A percentile compares a stretch with the other conserved stretches of the same genome.
Conservation (phyloP, 495 filamentous ascomycete genomes). For the Aspergillus coremiiformis region DNA sequence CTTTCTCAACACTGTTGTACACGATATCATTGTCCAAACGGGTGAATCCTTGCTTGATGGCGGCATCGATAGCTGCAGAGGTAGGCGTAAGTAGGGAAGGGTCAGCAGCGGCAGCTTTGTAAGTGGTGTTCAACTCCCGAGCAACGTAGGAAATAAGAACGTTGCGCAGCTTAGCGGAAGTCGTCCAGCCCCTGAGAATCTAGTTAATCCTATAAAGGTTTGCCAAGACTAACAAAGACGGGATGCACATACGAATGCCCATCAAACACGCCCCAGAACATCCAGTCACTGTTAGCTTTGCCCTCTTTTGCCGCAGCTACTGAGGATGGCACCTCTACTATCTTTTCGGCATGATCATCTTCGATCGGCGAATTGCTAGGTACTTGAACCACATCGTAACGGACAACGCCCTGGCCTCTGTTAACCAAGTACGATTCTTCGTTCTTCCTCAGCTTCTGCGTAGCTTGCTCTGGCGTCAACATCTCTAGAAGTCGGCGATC, state of each 20-base stretch:
- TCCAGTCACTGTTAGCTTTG: conserved; percentile 75
- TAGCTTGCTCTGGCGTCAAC: conserved; percentile 93
- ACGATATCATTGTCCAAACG: conserved; percentile 89
- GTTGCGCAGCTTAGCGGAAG: conserved; percentile 91
- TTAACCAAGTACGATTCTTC: conserved; percentile 90
- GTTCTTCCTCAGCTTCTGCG: conserved; percentile 75
- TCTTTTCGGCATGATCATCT: conserved; percentile 96
- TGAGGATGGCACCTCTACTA: conserved; percentile 71
- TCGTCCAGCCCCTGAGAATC: conserved; percentile 77
- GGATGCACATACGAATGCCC: conserved; percentile 67
- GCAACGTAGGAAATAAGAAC: conserved; percentile 86
- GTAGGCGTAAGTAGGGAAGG: conserved; percentile 53
- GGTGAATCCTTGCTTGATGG: conserved; percentile 89
- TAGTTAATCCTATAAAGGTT: background rate
- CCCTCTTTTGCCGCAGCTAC: conserved; percentile 46
- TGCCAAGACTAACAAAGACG: background rate
- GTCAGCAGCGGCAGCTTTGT: conserved; percentile 66
- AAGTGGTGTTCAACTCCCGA: conserved; percentile 87
- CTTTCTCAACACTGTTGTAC: conserved; percentile 78
- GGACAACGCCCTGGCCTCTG: conserved; percentile 80
- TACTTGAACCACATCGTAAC: conserved; percentile 93
- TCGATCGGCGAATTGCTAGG: conserved; percentile 97
- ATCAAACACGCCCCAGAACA: conserved; percentile 99
- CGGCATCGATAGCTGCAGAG: conserved; percentile 71
- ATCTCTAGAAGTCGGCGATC: conserved; percentile 84